Evolutionary conservation across 345 rosid genomes (phyloP), one percentile per base, ranked within the genome.

Genomic region (Rhodomyrtus tomentosa): DNA sequence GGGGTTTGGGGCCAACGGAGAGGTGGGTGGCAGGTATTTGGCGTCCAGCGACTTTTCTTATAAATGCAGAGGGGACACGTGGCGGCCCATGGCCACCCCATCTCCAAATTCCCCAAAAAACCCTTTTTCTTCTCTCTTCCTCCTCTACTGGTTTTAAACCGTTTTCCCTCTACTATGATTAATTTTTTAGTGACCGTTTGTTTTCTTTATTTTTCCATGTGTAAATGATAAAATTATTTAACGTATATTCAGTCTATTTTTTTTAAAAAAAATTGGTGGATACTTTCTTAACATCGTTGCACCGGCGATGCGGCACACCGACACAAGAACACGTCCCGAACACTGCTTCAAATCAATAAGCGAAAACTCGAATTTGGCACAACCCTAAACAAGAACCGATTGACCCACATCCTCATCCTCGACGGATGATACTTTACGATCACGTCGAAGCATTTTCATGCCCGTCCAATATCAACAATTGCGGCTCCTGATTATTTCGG

Each of bases 1-100:
- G 55, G 10, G 13, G 7, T 12, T 55, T 76, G 50, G 88, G 84
- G 88, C 88, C 86, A 88, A 88, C 85, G 85, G 62, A 59, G 53
- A 10, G 6, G 88, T 68, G 62, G 87, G 58, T 84, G 84, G 73
- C 55, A 62, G 84, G 50, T 52, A 53, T 25, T 36, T 80, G 81
- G 85, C 27, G 49, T 83, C 56, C 59, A 83, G 85, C 45, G 84
- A 52, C 52, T 10, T 38, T 81, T 68, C 18, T 68, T 68, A 18
- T 68, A 32, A 68, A 32, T 38, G 45, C 76, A 1, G 1, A 0
- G 1, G 13, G 42, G 76, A 22, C 76, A 68, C 76, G 76, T 68
- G 76, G 76, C 76, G 42, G 10, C 76, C 10, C 20, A 22, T 32
- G 24, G 1, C 12, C 76, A 18, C 76, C 9, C 76, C 76, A 36